phyloP scores from a whole-genome alignment of 305 asterid species.

The Euphrasia arctica region DNA sequence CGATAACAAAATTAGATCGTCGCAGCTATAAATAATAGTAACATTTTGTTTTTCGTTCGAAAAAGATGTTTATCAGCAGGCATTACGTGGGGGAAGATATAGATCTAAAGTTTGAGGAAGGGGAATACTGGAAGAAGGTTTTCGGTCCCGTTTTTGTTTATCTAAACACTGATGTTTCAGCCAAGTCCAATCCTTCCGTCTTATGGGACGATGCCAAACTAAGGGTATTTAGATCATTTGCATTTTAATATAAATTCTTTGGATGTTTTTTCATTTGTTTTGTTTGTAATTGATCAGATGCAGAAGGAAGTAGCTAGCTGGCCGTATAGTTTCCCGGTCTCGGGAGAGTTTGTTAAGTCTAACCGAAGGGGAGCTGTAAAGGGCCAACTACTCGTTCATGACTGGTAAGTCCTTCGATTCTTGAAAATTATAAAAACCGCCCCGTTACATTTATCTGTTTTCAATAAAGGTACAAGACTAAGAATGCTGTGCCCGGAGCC shows the following conservation, averaged over 20 bases:
- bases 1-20: background rate
- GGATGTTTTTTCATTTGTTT: background rate
- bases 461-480: conserved; percentile 29
- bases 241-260: background rate
- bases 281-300: conserved; percentile 42
- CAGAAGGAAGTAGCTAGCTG: conserved; percentile 45
- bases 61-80: conserved; percentile 59
- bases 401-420: conserved; percentile 32
- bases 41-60: background rate
- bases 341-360: conserved; percentile 43
- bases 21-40: background rate
- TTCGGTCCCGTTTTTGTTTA: conserved; percentile 63
- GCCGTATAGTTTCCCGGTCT: conserved; percentile 68
- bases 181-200: conserved; percentile 31
- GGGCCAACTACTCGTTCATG: conserved; percentile 55
- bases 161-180: conserved; percentile 46
- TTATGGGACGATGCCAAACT: conserved; percentile 72
- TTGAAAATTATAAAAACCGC: background rate
- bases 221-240: conserved; percentile 18
- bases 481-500: conserved; percentile 29
- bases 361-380: conserved; percentile 46
- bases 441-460: background rate
- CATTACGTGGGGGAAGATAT: conserved; percentile 62
- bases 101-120: conserved; percentile 33
- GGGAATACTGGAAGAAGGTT: conserved; percentile 77